Base-by-base conservation (phyloP, 2,329 filamentous ascomycete species). In the Ophiostoma tasmaniense region DNA sequence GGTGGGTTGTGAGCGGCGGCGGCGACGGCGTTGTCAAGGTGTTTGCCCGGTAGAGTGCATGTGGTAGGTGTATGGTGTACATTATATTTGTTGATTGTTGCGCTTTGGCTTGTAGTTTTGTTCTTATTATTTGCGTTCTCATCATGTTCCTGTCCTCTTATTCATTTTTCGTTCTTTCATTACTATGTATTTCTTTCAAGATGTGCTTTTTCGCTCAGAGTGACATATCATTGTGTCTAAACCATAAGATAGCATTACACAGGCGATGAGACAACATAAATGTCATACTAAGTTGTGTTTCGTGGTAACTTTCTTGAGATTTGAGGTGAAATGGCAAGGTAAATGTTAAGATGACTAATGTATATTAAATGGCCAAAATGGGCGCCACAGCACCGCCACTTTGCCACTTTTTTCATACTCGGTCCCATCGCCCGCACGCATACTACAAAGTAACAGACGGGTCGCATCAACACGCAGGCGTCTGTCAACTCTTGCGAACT, bases 1-100 rank as follows among this genome's bases (percentile, higher is more conserved):
- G 93, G 73, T 95, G 95, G 86, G 93, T 99, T 50, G 92, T 98
- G 69, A 96, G 92, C 74, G 94, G 90, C 50, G 95, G 95, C 55
- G 95, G 95, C 14, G 95, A 99, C 77, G 95, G 95, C 7, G 90
- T 97, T 45, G 94, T 97, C 71, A 98, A 98, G 82, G 93, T 98
- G 69, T 98, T 89, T 81, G 84, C 87, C 69, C 82, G 86, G 70
- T 88, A 78, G 75, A 22, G 17, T 33, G 33, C 33, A 4, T 37
- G 20, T 22, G 37, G 28, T 33, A 42, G 52, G 25, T 64, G 22
- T 25, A 25, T 14, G 25, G 52, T 28, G 52, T 59, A 59, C 30
- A 20, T 14, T 59, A 30, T 28, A n/a, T n/a, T n/a, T n/a, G n/a
- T n/a, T n/a, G n/a, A n/a, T 28, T 42, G 39, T 17, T 42, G 17